phyloP scores from a whole-genome alignment of 208 protist species.

The Trypanosoma conorhini region DNA sequence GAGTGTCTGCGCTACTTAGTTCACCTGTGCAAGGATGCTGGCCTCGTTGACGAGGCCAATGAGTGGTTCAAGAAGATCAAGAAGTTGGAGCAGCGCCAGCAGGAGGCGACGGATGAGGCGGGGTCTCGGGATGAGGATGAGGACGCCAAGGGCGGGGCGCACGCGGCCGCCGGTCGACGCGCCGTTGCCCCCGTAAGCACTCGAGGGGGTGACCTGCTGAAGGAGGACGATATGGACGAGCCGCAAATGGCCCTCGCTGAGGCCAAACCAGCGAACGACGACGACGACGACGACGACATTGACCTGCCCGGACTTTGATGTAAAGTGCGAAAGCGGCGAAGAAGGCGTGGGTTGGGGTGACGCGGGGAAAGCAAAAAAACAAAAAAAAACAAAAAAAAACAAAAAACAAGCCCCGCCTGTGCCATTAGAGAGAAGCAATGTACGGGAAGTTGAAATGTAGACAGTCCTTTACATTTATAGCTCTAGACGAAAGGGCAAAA shows the following conservation, averaged over 20 bases:
- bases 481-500: not conserved
- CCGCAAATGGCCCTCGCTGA: conserved; percentile 12
- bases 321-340: conserved; percentile 1
- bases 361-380: not conserved
- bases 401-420: not conserved
- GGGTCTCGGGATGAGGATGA: conserved; percentile 34
- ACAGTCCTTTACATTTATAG: not conserved
- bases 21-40: conserved; percentile 92
- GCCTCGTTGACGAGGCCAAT: conserved; percentile 89
- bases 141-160: conserved; percentile 28
- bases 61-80: conserved; percentile 90
- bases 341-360: no score
- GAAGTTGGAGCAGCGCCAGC: conserved; percentile 70
- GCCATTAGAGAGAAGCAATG: not conserved
- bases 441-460: conserved; percentile 1
- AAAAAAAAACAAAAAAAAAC: conserved; percentile 15
- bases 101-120: conserved; percentile 23
- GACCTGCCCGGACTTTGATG: conserved; percentile 70
- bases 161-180: conserved; percentile 21
- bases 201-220: not conserved
- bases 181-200: conserved; percentile 24
- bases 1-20: conserved; percentile 96
- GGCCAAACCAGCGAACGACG: conserved; percentile 42
- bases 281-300: conserved; percentile 61
- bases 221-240: conserved; percentile 25